phyloP scores from a whole-genome alignment of 768 basidiomycete genomes.

The Boletus subparvulus region DNA sequence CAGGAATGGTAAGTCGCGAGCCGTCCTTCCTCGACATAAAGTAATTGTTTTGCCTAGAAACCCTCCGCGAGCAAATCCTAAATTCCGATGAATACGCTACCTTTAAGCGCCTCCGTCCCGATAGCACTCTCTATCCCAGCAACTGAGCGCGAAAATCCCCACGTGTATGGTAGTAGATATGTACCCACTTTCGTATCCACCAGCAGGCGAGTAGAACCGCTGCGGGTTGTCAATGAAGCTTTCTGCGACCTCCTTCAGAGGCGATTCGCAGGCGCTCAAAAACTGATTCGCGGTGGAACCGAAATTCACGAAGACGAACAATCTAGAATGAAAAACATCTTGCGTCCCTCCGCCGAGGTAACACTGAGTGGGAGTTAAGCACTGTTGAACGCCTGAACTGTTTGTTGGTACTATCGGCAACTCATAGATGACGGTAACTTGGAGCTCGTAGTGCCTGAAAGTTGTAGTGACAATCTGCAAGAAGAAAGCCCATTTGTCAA shows the following conservation, averaged over 20 bases:
- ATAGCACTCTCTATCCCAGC: not conserved
- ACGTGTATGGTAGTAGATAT: too few relatives aligned
- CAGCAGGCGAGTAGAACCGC: not conserved
- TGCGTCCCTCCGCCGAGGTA: not conserved
- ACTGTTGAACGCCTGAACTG: not conserved
- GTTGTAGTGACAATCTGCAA: not conserved
- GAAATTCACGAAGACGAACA: constrained; percentile 5
- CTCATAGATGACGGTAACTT: not conserved
- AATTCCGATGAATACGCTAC: not conserved
- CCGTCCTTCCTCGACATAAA: not conserved
- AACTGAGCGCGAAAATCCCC: not conserved
- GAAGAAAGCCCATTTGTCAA: not conserved
- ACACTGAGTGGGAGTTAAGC: not conserved
- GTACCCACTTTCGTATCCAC: not conserved
- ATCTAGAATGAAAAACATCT: not conserved
- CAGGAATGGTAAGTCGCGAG: constrained; percentile 2
- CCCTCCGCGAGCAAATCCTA: not conserved
- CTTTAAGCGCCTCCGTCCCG: not conserved
- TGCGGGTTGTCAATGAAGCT: not conserved
- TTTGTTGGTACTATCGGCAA: not conserved
- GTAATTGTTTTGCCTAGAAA: not conserved
- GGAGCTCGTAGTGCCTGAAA: not conserved
- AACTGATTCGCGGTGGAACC: not conserved
- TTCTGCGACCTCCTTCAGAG: not conserved
- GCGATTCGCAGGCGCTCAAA: not conserved